Base-by-base conservation (phyloP, 202 grass and related monocot species). In the Digitaria exilis region DNA sequence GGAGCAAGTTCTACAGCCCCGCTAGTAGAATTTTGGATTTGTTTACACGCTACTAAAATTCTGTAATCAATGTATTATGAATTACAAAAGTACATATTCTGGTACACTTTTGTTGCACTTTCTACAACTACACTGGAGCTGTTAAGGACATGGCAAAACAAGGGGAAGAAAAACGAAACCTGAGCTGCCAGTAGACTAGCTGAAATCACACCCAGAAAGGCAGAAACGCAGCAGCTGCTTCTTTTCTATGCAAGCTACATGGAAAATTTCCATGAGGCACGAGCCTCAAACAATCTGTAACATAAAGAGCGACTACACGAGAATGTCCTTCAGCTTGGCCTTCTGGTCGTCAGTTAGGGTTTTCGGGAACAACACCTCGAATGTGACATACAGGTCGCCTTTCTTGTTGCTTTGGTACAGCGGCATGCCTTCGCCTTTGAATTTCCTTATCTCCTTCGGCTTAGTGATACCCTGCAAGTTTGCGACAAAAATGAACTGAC, bases 381-480 rank as follows among this genome's bases (percentile, higher is more conserved):
- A 99, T 3, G 93, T 86, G 16, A 94, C 75, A 1, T 91, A 92
- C 15, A 99, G 89, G 76, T 99, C 96, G 0, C 96, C 96, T 71
- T 89, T 99, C 86, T 96, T 99, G 87, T 92, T 86, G 57, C 93
- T 99, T 87, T 91, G 85, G 84, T 96, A 86, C 66, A 96, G 70
- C 24, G 96, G 96, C 96, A 99, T 96, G 35, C 96, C 96, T 77
- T 99, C 93, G 34, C 91, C 96, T 89, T 99, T 94, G 77, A 92
- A 96, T 77, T 96, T 99, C 86, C 63, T 90, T 42, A 92, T 64
- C 75, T 94, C 96, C 84, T 99, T 99, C 0, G 96, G 93, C 56
- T 96, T 99, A 37, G 96, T 99, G 22, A 99, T 68, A 43, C 96
- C 91, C 96, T 99, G 69, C 42, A 21, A 44, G 82, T 85, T 77